A percentile compares a stretch with the other conserved stretches of the same genome.
Evolutionary conservation across 371 early-diverging fungal genomes (phyloP).

Genomic region (Massospora cicadina): DNA sequence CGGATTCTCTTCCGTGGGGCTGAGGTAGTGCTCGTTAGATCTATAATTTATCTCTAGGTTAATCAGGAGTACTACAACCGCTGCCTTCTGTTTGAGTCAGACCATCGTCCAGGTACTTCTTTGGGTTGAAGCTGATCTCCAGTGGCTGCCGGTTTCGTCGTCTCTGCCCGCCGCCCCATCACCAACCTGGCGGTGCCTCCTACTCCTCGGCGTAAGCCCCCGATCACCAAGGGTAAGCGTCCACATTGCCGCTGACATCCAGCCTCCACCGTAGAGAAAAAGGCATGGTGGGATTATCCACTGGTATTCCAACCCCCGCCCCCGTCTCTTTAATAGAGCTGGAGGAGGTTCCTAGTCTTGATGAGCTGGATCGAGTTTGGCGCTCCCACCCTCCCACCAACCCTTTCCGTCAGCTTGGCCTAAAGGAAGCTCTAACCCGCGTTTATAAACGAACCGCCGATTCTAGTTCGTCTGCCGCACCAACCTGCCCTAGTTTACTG

Average conservation of each 20-base stretch:
- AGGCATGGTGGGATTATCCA: neutral
- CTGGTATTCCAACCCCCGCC: neutral
- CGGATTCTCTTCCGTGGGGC: neutral
- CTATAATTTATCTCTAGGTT: neutral
- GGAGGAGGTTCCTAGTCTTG: neutral
- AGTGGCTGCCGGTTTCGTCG: constrained; percentile 1
- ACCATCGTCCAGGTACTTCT: constrained; percentile 2
- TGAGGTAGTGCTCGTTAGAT: neutral
- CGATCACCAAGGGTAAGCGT: neutral
- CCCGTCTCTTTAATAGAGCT: neutral
- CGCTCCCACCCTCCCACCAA: neutral
- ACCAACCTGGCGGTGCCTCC: neutral
- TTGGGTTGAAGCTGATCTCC: neutral
- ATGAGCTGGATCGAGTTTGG: neutral
- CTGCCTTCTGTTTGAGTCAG: neutral
- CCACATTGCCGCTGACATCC: neutral
- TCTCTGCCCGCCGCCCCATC: neutral
- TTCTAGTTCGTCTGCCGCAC: no score
- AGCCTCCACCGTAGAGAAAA: neutral
- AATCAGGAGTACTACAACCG: neutral
- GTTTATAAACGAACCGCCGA: no score
- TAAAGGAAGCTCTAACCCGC: neutral
- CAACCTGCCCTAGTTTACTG: no score
- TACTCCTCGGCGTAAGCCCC: neutral
- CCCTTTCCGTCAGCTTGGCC: neutral